Base-by-base conservation (phyloP, 192 early-diverging fungal genomes). In the Entomortierella beljakovae region DNA sequence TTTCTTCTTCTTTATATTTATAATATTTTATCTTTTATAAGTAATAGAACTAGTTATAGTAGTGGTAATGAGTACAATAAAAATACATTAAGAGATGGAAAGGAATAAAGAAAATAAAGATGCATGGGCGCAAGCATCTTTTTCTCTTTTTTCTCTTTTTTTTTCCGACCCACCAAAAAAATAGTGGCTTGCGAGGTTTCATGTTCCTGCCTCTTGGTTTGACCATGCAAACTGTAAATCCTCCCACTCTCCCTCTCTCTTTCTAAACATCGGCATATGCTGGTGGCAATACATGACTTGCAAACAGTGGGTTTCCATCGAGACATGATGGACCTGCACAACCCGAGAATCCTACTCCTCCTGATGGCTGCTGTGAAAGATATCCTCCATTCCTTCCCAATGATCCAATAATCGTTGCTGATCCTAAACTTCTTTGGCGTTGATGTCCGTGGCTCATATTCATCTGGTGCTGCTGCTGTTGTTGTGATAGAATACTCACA, bases 381-480 rank as follows among this genome's bases (percentile, higher is more conserved):
- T 77, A 77, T 0, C 74, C 74, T 3, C 74, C 74, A 59, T 77
- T 69, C 2, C 74, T 28, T n/a, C 65, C 74, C 0, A 77, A 49
- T 2, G 74, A 77, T 29, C 75, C 75, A 26, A 79, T 70, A 26
- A 79, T 79, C 10, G 67, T 61, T 4, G 68, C 67, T 28, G 67
- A 42, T 1, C 67, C 75, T 7, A 59, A 33, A 55, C 75, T 79
- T 4, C 66, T 43, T 25, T 79, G 75, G 0, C 75, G 46, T 26
- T 63, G 74, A 20, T 58, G 65, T 10, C 55, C 55, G 25, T 59
- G 61, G 7, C 54, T 29, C 7, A 59, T 20, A 37, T 60, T 71
- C 22, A 38, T 22, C 15, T 61, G 60, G 13, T 50, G 59, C 3
- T 61, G 59, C 29, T 62, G 16, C 3, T 58, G 42, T 6, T 50